Percentiles rank a stretch among this genome's conserved stretches.
These are phyloP conservation scores for Wickerhamomyces bovis DNA, from an alignment of 805 yeast genomes.

Conservation along the genomic window DNA sequence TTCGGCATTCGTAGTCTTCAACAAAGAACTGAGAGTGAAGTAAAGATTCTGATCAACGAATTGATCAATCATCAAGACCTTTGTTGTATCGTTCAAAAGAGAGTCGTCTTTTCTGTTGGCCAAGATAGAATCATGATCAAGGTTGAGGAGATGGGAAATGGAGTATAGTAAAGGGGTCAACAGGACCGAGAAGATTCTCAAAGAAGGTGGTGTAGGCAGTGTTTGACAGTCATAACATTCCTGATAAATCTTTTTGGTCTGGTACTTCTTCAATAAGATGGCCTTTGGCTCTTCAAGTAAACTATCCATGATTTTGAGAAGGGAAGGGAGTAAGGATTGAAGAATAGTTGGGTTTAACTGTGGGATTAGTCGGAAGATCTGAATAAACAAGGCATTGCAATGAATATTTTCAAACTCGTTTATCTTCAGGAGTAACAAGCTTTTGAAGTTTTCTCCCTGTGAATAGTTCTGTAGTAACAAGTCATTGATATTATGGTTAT, in stretches of 20 bases:
- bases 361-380: constrained; percentile 17
- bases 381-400: constrained; percentile 6
- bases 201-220: constrained; percentile 17
- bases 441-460: constrained; percentile 1
- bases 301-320: constrained; percentile 7
- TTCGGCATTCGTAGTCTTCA: constrained; percentile 18
- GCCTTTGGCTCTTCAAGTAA: constrained; percentile 5
- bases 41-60: constrained; percentile 12
- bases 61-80: constrained; percentile 12
- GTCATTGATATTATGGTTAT: neutral
- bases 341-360: constrained; percentile 15
- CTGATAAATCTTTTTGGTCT: constrained; percentile 1
- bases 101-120: constrained; percentile 1
- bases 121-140: constrained; percentile 5
- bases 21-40: constrained; percentile 17
- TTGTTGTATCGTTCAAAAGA: constrained; percentile 2
- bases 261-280: constrained; percentile 1
- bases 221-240: constrained; percentile 12
- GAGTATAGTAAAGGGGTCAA: constrained; percentile 19
- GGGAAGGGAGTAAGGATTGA: constrained; percentile 9
- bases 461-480: neutral
- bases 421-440: neutral
- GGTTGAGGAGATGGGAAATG: constrained; percentile 15
- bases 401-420: neutral
- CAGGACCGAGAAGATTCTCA: constrained; percentile 11